phyloP scores from a whole-genome alignment of 2,329 filamentous ascomycete genomes.

The Rachicladosporium sp. region DNA sequence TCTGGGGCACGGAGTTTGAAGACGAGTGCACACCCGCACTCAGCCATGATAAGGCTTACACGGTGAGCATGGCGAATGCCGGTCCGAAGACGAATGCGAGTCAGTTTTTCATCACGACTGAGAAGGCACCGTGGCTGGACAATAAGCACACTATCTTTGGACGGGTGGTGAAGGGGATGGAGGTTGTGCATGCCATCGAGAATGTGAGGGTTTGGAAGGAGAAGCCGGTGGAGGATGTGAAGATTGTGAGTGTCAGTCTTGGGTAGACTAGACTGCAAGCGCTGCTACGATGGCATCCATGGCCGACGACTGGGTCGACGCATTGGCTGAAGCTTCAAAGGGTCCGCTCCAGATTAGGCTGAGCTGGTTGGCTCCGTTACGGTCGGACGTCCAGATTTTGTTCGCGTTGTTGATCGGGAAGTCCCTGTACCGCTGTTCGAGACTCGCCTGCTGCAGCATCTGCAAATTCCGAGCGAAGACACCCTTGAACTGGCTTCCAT shows the following conservation, averaged over 20 bases:
- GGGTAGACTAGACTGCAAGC: slow-evolving; percentile 8
- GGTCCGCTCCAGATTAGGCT: slow-evolving; percentile 57
- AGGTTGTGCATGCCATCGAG: slow-evolving; percentile 93
- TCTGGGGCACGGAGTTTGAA: slow-evolving; percentile 84
- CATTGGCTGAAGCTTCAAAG: slow-evolving; percentile 24
- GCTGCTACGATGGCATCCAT: slow-evolving; percentile 22
- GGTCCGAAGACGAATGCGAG: slow-evolving; percentile 90
- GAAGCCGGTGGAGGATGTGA: slow-evolving; percentile 93
- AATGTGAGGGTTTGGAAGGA: slow-evolving; percentile 78
- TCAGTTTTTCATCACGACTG: slow-evolving; percentile 97
- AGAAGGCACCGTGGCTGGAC: slow-evolving; percentile 93
- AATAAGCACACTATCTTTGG: slow-evolving; percentile 96
- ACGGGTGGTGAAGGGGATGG: slow-evolving; percentile 74
- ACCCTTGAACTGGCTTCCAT: slow-evolving; percentile 58
- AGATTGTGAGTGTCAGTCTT: slow-evolving; percentile 70
- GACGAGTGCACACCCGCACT: slow-evolving; percentile 78
- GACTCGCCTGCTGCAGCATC: slow-evolving; percentile 42
- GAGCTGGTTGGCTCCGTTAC: slow-evolving; percentile 39
- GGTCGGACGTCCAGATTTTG: slow-evolving; percentile 51
- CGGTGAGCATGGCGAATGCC: slow-evolving; percentile 94
- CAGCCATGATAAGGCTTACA: slow-evolving; percentile 92
- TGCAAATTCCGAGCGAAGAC: slow-evolving; percentile 55
- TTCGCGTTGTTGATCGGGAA: slow-evolving; percentile 52
- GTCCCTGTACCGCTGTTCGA: slow-evolving; percentile 35
- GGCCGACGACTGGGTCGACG: slow-evolving; percentile 20